phyloP scores from a whole-genome alignment of 1,284 basidiomycete genomes.

The Trichosporon sp. region DNA sequence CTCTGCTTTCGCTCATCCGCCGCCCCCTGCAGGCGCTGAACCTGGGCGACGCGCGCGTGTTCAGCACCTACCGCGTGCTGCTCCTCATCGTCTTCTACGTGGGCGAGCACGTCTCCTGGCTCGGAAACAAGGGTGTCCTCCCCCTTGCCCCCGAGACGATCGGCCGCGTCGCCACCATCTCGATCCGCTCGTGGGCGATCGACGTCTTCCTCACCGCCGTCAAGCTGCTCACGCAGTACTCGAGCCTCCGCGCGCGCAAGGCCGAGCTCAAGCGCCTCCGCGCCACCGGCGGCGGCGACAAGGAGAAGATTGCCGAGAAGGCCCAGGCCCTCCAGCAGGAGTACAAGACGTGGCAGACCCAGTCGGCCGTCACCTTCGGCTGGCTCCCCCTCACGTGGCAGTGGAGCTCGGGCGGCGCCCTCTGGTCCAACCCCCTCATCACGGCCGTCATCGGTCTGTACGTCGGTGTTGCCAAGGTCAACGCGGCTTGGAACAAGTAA shows the following conservation, averaged over 20 bases:
- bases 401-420: slow-evolving; percentile 50
- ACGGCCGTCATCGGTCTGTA: slow-evolving; percentile 42
- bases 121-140: slow-evolving; percentile 49
- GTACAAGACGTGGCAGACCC: slow-evolving; percentile 42
- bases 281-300: slow-evolving; percentile 33
- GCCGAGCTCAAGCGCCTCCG: slow-evolving; percentile 29
- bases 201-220: slow-evolving; percentile 49
- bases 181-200: slow-evolving; percentile 50
- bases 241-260: slow-evolving; percentile 29
- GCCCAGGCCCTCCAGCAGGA: slow-evolving; percentile 36
- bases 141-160: slow-evolving; percentile 36
- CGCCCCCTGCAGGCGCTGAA: slow-evolving; percentile 30
- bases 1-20: slow-evolving; percentile 35
- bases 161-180: neutral
- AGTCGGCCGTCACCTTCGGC: slow-evolving; percentile 43
- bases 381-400: slow-evolving; percentile 55
- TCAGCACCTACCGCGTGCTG: slow-evolving; percentile 48
- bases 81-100: slow-evolving; percentile 51
- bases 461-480: slow-evolving; percentile 28
- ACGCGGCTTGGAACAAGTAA: slow-evolving; percentile 25
- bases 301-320: slow-evolving; percentile 27
- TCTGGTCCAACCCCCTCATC: slow-evolving; percentile 50
- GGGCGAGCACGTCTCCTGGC: slow-evolving; percentile 51
- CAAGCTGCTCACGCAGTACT: slow-evolving; percentile 40
- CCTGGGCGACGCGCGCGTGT: slow-evolving; percentile 35